A percentile compares a stretch with the other conserved stretches of the same genome.
Conservation (phyloP, 345 rosid genomes). For the Citrus reticulata region DNA sequence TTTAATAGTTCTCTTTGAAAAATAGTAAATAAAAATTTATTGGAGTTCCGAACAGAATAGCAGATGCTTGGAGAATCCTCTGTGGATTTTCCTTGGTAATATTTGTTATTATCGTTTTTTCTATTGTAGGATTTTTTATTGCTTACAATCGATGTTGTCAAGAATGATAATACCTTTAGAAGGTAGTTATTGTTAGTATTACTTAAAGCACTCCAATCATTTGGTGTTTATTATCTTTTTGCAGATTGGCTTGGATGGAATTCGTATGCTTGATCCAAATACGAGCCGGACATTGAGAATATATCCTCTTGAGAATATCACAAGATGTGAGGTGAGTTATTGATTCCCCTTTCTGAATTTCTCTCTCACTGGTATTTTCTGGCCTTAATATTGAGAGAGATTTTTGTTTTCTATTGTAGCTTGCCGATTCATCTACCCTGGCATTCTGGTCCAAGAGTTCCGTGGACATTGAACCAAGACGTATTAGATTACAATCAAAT, state of each 20-base stretch:
- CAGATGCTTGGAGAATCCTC: background rate
- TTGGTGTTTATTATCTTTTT: background rate
- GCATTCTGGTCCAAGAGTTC: conserved; percentile 98
- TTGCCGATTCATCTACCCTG: conserved; percentile 71
- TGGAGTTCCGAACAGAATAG: background rate
- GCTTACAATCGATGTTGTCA: background rate
- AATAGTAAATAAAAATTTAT: background rate
- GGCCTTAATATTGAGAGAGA: conserved; percentile 12
- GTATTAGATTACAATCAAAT: conserved; percentile 92
- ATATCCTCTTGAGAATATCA: conserved; percentile 90
- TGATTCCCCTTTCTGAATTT: background rate
- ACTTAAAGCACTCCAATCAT: background rate
- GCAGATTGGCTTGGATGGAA: conserved; percentile 98
- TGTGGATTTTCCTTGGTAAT: background rate
- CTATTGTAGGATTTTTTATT: background rate
- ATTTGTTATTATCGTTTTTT: background rate
- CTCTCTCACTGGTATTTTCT: background rate
- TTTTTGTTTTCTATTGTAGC: conserved; percentile 31
- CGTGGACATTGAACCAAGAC: conserved; percentile 87
- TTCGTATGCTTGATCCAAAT: conserved; percentile 93
- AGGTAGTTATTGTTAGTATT: background rate
- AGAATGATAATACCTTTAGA: background rate
- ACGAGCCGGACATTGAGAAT: conserved; percentile 81
- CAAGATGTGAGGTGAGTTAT: conserved; percentile 85
- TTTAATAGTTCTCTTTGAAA: background rate